Evolutionary conservation across 305 asterid genomes (phyloP).

Genomic region (Rubia occidens): DNA sequence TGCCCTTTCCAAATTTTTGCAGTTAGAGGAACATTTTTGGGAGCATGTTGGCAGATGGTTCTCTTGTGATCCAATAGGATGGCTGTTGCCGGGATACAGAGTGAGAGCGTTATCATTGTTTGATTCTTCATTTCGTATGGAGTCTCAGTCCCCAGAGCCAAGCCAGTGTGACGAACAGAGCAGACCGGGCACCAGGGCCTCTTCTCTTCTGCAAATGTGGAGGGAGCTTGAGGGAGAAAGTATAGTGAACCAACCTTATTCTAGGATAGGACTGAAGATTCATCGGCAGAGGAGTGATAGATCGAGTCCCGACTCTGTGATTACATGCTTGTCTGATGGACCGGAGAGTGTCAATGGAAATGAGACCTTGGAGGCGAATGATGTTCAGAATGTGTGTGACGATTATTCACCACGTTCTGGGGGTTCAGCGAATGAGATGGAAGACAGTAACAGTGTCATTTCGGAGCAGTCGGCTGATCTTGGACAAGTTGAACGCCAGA

Average conservation of each 20-base stretch:
- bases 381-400: constrained; percentile 29
- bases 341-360: constrained; percentile 27
- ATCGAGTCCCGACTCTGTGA: constrained; percentile 28
- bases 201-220: constrained; percentile 86
- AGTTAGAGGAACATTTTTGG: constrained; percentile 12
- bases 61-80: constrained; percentile 21
- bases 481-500: constrained; percentile 66
- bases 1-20: constrained; percentile 12
- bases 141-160: constrained; percentile 34
- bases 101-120: constrained; percentile 43
- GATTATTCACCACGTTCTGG: constrained; percentile 16
- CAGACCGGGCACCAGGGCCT: constrained; percentile 51
- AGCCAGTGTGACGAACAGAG: constrained; percentile 28
- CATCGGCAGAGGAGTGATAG: constrained; percentile 30
- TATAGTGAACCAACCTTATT: constrained; percentile 35
- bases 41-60: constrained; percentile 12
- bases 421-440: constrained; percentile 28
- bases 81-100: constrained; percentile 75
- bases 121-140: constrained; percentile 55
- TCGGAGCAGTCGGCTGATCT: constrained; percentile 66
- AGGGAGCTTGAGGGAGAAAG: constrained; percentile 78
- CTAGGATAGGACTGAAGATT: constrained; percentile 24
- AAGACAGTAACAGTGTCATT: constrained; percentile 39
- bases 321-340: constrained; percentile 30
- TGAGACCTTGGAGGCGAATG: constrained; percentile 29